Evolutionary conservation across 768 basidiomycete species (phyloP).

Genomic region (Tephrocybe sp.): DNA sequence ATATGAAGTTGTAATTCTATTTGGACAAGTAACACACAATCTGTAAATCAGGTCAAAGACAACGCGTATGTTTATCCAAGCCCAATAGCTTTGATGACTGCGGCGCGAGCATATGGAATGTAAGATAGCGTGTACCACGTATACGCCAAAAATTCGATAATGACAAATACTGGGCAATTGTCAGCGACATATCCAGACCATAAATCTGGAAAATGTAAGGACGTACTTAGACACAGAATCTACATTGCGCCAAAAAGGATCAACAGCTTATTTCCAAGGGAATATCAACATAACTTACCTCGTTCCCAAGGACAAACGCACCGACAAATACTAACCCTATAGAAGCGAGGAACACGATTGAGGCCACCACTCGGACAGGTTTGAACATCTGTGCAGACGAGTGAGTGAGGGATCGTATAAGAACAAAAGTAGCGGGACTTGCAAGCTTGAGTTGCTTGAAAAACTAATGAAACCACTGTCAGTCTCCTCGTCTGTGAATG

Average conservation of each 20-base stretch:
- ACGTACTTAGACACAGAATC: constrained; percentile 69
- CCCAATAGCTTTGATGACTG: constrained; percentile 64
- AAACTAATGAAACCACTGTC: constrained; percentile 47
- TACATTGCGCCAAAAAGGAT: constrained; percentile 22
- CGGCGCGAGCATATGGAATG: constrained; percentile 86
- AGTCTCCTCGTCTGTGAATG: constrained; percentile 1
- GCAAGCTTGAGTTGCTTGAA: constrained; percentile 79
- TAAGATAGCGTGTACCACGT: constrained; percentile 87
- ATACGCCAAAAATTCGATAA: constrained; percentile 89
- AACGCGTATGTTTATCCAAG: constrained; percentile 26
- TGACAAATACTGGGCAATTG: constrained; percentile 68
- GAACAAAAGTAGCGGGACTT: constrained; percentile 2
- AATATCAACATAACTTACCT: constrained; percentile 40
- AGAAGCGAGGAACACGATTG: constrained; percentile 71
- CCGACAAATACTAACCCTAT: constrained; percentile 83
- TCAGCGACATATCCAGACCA: neutral
- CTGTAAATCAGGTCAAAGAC: neutral
- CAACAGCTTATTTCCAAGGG: neutral
- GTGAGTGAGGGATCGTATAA: neutral
- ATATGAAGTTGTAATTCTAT: constrained; percentile 6
- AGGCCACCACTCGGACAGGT: constrained; percentile 81
- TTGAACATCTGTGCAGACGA: constrained; percentile 83
- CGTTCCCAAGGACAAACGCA: constrained; percentile 74
- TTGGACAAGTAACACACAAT: neutral
- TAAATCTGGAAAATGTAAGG: neutral